A percentile compares a stretch with the other conserved stretches of the same genome.
These are phyloP conservation scores for Oryza meyeriana DNA, from an alignment of 176 grass and related monocot genomes.

Conservation along the genomic window DNA sequence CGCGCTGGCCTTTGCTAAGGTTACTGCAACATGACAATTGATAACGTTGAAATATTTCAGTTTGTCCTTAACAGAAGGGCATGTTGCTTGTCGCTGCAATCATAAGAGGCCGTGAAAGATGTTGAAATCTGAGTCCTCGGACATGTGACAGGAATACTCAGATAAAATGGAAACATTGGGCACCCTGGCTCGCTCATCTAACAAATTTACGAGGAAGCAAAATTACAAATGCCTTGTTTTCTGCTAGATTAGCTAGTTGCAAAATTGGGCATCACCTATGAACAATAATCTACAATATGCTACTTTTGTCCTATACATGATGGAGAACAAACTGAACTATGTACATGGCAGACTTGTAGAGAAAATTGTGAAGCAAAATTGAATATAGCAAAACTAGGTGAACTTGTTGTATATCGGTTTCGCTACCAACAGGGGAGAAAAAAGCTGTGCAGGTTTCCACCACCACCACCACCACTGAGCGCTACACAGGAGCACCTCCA, in stretches of 20 bases:
- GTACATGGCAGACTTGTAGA: neutral
- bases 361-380: neutral
- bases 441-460: neutral
- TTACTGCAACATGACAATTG: neutral
- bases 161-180: neutral
- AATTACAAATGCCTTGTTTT: neutral
- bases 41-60: neutral
- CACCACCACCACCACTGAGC: neutral
- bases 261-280: slow-evolving; percentile 2
- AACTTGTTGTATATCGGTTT: neutral
- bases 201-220: neutral
- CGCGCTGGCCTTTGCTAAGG: neutral
- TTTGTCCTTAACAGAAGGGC: no score
- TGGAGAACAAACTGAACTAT: slow-evolving; percentile 9
- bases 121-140: no score
- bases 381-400: neutral
- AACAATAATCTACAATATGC: neutral
- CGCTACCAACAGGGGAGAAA: neutral
- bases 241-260: neutral
- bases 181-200: neutral
- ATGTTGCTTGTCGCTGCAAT: neutral
- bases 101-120: neutral
- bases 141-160: no score
- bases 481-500: neutral
- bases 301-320: slow-evolving; percentile 3